Evolutionary conservation across 2,329 filamentous ascomycete genomes (phyloP), one percentile per base, ranked within the genome.

Genomic region (Penicillium decumbens): DNA sequence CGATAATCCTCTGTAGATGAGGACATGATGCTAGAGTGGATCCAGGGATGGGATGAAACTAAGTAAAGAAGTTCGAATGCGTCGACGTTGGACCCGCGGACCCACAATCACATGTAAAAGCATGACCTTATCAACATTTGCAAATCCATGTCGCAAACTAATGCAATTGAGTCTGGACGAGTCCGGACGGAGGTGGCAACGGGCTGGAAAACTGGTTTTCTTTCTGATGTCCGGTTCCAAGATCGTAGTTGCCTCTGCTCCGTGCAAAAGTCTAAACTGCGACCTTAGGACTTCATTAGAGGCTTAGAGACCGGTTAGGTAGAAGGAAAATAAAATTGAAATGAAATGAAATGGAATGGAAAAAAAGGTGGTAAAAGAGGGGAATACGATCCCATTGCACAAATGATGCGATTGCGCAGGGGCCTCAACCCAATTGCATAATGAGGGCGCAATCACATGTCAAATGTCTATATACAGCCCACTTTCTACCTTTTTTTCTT

Each of bases 81-180:
- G 51, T 53, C 49, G 39, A 56, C 42, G 50, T 54, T 54, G 43
- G 65, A 67, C 64, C 65, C 65, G 56, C 65, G 43, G 65, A 67
- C 64, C 65, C 65, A 55, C 65, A 58, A 64, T 67, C 65, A 67
- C 64, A 67, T 67, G 65, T 56, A 32, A 60, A 49, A 47, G 30
- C 44, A 40, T 15, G 28, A 28, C 25, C 51, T 60, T 59, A 60
- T 60, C 56, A 59, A 55, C n/a, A 15, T 5, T 24, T 8, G 8
- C 27, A 28, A 43, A 29, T 10, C 38, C 41, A 18, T 28, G 35
- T 39, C 13, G 49, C 42, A 50, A 15, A 41, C 33, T 42, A 41
- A 45, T 51, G 49, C 44, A 41, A 41, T 41, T 35, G 23, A 30
- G 7, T 29, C 15, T 42, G 25, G 42, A 44, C 45, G 20, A 23